Evolutionary conservation across 495 filamentous ascomycete genomes (phyloP).

Genomic region (Talaromyces liani): DNA sequence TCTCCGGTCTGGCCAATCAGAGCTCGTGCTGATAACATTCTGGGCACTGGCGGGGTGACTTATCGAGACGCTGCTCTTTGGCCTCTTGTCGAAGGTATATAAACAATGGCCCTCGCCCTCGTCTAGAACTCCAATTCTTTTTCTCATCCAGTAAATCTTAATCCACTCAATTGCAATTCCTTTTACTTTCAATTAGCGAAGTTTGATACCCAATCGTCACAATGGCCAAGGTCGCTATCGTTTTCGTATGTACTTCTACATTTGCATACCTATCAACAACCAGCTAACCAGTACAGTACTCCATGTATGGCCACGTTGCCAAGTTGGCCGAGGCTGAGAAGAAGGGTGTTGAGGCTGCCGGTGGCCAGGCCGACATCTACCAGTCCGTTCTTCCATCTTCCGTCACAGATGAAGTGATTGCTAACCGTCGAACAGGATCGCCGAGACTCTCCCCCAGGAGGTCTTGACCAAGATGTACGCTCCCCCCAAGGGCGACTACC

Average conservation of each 20-base stretch:
- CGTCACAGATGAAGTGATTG: not conserved
- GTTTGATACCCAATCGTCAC: not conserved
- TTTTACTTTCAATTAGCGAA: not conserved
- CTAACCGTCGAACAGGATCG: slow-evolving; percentile 42
- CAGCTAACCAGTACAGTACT: slow-evolving; percentile 55
- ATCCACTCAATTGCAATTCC: not conserved
- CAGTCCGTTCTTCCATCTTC: slow-evolving; percentile 48
- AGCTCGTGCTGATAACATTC: not conserved
- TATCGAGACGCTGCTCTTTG: not conserved
- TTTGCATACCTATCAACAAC: slow-evolving; percentile 11
- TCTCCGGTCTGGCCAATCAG: not conserved
- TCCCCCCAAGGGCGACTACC: slow-evolving; percentile 64
- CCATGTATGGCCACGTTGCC: slow-evolving; percentile 88
- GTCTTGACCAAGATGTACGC: slow-evolving; percentile 86
- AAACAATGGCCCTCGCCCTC: not conserved
- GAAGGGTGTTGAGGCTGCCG: slow-evolving; percentile 81
- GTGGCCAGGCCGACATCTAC: slow-evolving; percentile 70
- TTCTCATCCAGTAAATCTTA: not conserved
- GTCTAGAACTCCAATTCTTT: not conserved
- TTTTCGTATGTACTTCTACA: slow-evolving; percentile 64
- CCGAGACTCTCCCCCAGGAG: slow-evolving; percentile 79
- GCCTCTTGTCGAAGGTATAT: not conserved
- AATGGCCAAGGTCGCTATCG: slow-evolving; percentile 72
- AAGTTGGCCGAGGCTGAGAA: slow-evolving; percentile 83
- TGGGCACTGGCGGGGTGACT: not conserved